These are phyloP conservation scores for Tuber indicum DNA, from an alignment of 495 filamentous ascomycete species.

Conservation along the genomic window DNA sequence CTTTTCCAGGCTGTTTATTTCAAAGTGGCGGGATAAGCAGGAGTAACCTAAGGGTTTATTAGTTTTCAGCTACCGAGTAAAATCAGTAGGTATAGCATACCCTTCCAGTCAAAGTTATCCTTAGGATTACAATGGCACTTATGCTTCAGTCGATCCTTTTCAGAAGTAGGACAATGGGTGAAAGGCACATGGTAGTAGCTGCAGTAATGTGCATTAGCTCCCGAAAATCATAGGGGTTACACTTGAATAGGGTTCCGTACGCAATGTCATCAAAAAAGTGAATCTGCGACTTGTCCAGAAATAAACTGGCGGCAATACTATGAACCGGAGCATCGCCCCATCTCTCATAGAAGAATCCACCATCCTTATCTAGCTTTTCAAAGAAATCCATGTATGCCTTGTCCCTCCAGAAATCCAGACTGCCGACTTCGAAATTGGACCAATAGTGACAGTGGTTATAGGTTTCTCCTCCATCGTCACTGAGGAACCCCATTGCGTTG, in stretches of 20 bases:
- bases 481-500: constrained; percentile 87
- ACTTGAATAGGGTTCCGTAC: constrained; percentile 13
- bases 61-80: not conserved
- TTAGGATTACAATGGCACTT: constrained; percentile 92
- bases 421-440: constrained; percentile 90
- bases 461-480: constrained; percentile 76
- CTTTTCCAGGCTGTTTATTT: constrained; percentile 69
- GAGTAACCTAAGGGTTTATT: constrained; percentile 22
- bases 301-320: constrained; percentile 81
- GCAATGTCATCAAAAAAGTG: constrained; percentile 99
- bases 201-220: constrained; percentile 9
- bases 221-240: not conserved
- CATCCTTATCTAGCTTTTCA: constrained; percentile 67
- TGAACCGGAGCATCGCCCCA: constrained; percentile 91
- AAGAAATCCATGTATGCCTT: constrained; percentile 76
- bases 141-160: constrained; percentile 68
- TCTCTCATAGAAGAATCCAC: constrained; percentile 88
- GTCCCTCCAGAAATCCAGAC: constrained; percentile 74
- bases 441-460: constrained; percentile 99
- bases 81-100: constrained; percentile 51
- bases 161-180: constrained; percentile 89
- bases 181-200: constrained; percentile 95
- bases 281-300: constrained; percentile 84
- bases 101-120: constrained; percentile 99
- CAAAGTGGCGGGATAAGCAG: constrained; percentile 79